Evolutionary conservation across 2,329 filamentous ascomycete species (phyloP).

Genomic region (Chaetomiaceae sp.): DNA sequence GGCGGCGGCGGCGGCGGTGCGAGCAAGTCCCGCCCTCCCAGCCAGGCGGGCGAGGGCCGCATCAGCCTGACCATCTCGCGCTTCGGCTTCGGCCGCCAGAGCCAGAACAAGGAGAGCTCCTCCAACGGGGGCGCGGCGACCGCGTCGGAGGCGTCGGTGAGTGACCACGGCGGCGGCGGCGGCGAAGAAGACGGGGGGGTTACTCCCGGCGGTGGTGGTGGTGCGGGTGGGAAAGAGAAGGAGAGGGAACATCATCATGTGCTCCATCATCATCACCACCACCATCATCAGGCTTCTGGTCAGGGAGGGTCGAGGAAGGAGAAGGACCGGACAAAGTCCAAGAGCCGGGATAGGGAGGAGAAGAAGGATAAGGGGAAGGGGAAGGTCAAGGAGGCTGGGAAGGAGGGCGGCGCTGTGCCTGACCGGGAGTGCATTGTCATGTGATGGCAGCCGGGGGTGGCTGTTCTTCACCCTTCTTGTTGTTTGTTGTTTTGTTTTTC

Average conservation of each 20-base stretch:
- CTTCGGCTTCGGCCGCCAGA: constrained; percentile 47
- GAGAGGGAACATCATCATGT: constrained; percentile 11
- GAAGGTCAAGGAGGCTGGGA: constrained; percentile 9
- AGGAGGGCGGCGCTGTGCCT: constrained; percentile 16
- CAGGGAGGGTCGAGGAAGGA: too few relatives aligned
- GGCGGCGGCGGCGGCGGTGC: too few relatives aligned
- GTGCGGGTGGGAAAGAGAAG: constrained; percentile 8
- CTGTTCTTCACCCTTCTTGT: background rate
- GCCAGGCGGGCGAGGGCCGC: constrained; percentile 54
- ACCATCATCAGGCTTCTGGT: constrained; percentile 25
- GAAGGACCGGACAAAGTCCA: constrained; percentile 36
- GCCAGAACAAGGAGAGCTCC: constrained; percentile 46
- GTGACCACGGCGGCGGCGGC: constrained; percentile 18
- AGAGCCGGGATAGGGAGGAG: constrained; percentile 33
- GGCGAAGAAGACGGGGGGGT: too few relatives aligned
- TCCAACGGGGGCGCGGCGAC: background rate
- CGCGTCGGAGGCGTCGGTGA: constrained; percentile 5
- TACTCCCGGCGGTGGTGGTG: background rate
- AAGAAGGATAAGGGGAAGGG: constrained; percentile 31
- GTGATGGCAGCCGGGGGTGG: constrained; percentile 19
- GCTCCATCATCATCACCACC: constrained; percentile 23
- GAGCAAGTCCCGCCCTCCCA: constrained; percentile 45
- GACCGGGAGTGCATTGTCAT: constrained; percentile 27
- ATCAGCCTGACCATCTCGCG: constrained; percentile 54
- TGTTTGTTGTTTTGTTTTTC: too few relatives aligned